Base-by-base conservation (phyloP, 148 eudicot genomes). In the Rhododendron molle region DNA sequence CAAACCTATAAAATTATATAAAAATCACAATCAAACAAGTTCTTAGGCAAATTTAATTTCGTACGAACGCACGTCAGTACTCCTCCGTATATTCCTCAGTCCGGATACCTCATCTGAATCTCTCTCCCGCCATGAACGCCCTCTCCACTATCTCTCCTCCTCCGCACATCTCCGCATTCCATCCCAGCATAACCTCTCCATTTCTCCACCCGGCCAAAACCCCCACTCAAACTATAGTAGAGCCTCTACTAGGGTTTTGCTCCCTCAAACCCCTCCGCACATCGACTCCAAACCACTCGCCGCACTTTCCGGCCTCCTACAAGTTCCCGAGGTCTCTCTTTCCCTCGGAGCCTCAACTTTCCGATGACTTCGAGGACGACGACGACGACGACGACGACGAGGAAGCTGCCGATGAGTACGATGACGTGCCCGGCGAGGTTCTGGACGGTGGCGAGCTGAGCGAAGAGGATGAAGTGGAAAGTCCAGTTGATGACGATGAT, bases 121-220 rank as follows among this genome's bases (percentile, higher is more conserved):
- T 89, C 83, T 89, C 89, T 89, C 94, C 90, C 98, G 98, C 99
- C 98, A 96, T 96, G 98, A 84, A 82, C 36, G 46, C 91, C 21
- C 86, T 88, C 87, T 87, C 90, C 76, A 14, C 78, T 86, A 84
- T 89, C 90, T 85, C 88, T 11, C 34, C 88, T 11, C 34, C 86
- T 82, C 81, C 78, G 3, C 85, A 52, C 81, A 20, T 20, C 85
- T 34, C 38, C 89, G 23, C 72, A 21, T 82, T 80, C 38, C 28
- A 16, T 32, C 73, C 65, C 26, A 85, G 34, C 76, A 20, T 50
- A n/a, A 20, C 32, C 86, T 74, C 85, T 47, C 87, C 62, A 84
- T 78, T 84, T 78, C 88, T 82, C 78, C 83, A 26, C 4, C 26
- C 36, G 43, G 38, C 32, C 15, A 38, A 40, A 43, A 40, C 76